phyloP scores from a whole-genome alignment of 2,329 filamentous ascomycete species.

The Fusarium chuoi region DNA sequence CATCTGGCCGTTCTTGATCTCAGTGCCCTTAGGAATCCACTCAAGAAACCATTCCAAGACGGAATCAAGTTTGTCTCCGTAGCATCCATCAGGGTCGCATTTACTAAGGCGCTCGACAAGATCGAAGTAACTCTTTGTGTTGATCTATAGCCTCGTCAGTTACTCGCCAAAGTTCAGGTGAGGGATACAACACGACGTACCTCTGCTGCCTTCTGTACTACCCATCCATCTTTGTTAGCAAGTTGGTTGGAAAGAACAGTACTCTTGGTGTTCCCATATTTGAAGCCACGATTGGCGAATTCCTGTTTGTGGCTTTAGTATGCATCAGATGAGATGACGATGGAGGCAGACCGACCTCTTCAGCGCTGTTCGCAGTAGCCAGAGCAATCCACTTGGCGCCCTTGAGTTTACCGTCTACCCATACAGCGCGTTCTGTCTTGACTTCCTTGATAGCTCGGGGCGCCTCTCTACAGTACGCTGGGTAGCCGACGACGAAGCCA shows the following conservation, averaged over 20 bases:
- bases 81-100: not conserved
- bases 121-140: not conserved
- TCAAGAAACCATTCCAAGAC: slow-evolving; percentile 16
- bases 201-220: slow-evolving; percentile 16
- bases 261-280: slow-evolving; percentile 6
- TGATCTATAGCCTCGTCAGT: slow-evolving; percentile 5
- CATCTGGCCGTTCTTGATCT: slow-evolving; percentile 22
- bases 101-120: not conserved
- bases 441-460: slow-evolving; percentile 7
- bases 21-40: slow-evolving; percentile 10
- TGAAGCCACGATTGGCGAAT: not conserved
- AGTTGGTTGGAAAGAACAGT: slow-evolving; percentile 12
- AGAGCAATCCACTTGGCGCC: not conserved
- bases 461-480: slow-evolving; percentile 1
- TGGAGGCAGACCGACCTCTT: not conserved
- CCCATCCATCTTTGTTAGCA: slow-evolving; percentile 27
- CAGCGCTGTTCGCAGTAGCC: not conserved
- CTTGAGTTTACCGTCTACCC: slow-evolving; percentile 21
- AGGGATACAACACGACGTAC: not conserved
- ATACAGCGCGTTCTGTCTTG: slow-evolving; percentile 13
- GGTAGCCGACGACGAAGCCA: slow-evolving; percentile 5
- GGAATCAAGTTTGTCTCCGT: not conserved
- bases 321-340: not conserved
- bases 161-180: fast-evolving
- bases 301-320: not conserved